phyloP scores from a whole-genome alignment of 176 grass and related monocot genomes.

The Musa schizocarpa region DNA sequence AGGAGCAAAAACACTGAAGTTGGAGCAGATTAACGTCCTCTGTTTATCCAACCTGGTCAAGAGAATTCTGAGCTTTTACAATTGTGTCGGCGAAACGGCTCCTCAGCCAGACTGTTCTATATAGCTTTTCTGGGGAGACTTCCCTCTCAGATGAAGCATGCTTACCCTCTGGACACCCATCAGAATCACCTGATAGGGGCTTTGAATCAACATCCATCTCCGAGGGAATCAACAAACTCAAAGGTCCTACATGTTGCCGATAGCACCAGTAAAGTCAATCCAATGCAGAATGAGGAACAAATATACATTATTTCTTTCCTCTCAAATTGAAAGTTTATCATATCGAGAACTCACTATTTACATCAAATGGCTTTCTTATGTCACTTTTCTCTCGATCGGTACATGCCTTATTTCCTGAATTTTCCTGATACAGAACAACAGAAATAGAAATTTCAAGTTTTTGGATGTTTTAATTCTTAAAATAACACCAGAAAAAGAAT shows the following conservation, averaged over 20 bases:
- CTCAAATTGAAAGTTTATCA: background rate
- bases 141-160: constrained; percentile 56
- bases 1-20: background rate
- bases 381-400: constrained; percentile 82
- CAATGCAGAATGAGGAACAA: background rate
- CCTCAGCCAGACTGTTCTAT: constrained; percentile 64
- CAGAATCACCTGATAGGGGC: constrained; percentile 23
- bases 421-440: too few relatives aligned
- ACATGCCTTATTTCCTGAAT: too few relatives aligned
- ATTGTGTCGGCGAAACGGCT: constrained; percentile 78
- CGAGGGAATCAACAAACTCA: constrained; percentile 24
- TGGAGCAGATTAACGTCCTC: background rate
- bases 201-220: constrained; percentile 52
- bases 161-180: constrained; percentile 66
- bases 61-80: constrained; percentile 70
- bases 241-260: constrained; percentile 37
- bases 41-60: constrained; percentile 48
- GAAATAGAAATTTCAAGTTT: too few relatives aligned
- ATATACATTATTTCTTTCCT: background rate
- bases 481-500: too few relatives aligned
- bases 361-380: constrained; percentile 56
- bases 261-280: background rate
- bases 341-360: constrained; percentile 24
- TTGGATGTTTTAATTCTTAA: too few relatives aligned
- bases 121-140: constrained; percentile 65